Base-by-base conservation (phyloP, 2,329 filamentous ascomycete species). In the Clarireedia hainanense region DNA sequence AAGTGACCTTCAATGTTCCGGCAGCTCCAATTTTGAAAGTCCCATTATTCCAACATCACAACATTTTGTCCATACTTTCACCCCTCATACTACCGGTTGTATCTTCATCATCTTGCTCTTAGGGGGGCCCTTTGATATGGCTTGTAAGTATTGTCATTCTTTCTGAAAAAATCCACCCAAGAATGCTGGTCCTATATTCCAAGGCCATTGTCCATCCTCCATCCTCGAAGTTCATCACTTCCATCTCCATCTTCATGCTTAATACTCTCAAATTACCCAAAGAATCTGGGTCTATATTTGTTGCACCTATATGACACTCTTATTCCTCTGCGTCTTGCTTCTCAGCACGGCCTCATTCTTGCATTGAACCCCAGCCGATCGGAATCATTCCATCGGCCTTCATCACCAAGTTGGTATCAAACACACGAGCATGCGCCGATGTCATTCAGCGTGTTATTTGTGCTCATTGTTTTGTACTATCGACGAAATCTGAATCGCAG, bases 111-210 rank as follows among this genome's bases (percentile, higher is more conserved):
- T 56, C 51, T 60, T 58, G 52, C 58, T 66, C 58, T 40, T 55
- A 52, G 42, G 65, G 62, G 61, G 63, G 62, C 65, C 61, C 63
- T 63, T 47, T 58, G 65, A 46, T 54, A 72, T 71, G 70, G 70
- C 71, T 71, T 70, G 71, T 72, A 69, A 71, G 71, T 42, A 17
- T 72, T 17, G 57, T 58, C 48, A 47, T 4, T 57, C 51, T 57
- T 50, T 59, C 56, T 51, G 57, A 23, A 17, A 48, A 51, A 59
- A 57, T 36, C 39, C 39, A 43, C 15, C 10, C 47, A 45, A 51
- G 52, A 20, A 46, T 46, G 12, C 34, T 47, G 30, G 40, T 26
- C 40, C 50, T 47, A 46, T 58, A 50, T 24, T 56, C 54, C 56
- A 58, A 61, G 57, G 61, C 58, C 64, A 66, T 58, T 50, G 55